Percentiles rank a stretch among this genome's conserved stretches.
Evolutionary conservation across 768 basidiomycete genomes (phyloP).

Genomic region (Phaffia australis): DNA sequence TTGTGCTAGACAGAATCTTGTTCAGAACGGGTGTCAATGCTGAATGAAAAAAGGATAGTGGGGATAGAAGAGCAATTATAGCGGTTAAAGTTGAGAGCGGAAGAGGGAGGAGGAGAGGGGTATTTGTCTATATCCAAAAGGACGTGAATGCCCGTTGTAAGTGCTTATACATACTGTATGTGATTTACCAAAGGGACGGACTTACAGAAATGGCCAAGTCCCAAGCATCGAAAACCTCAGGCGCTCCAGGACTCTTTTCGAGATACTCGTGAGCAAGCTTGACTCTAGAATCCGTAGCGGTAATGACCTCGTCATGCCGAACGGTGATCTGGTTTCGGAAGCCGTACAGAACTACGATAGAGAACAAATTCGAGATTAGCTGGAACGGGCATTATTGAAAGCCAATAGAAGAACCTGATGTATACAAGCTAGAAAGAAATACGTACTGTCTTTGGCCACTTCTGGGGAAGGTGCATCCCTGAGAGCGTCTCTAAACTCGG

Average conservation of each 20-base stretch:
- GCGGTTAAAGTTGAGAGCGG: slow-evolving; percentile 50
- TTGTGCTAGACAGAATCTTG: slow-evolving; percentile 48
- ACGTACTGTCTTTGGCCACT: slow-evolving; percentile 21
- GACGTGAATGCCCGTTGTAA: neutral
- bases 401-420: neutral
- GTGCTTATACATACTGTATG: neutral
- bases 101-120: slow-evolving; percentile 17
- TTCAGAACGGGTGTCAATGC: slow-evolving; percentile 56
- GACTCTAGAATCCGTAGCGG: slow-evolving; percentile 32
- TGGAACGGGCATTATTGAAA: no score
- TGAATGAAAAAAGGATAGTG: slow-evolving; percentile 58
- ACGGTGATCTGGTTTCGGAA: slow-evolving; percentile 57
- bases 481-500: slow-evolving; percentile 21
- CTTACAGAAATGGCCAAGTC: slow-evolving; percentile 48
- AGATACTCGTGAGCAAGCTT: slow-evolving; percentile 54
- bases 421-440: neutral
- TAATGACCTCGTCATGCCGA: slow-evolving; percentile 45
- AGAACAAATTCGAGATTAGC: no score
- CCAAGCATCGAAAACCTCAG: slow-evolving; percentile 57
- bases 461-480: slow-evolving; percentile 9
- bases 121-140: slow-evolving; percentile 13
- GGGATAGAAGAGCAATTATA: slow-evolving; percentile 53
- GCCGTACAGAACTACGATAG: slow-evolving; percentile 42
- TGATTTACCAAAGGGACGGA: neutral
- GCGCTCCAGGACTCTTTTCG: slow-evolving; percentile 47